Evolutionary conservation across 257 asterid species (phyloP), one percentile per base, ranked within the genome.

Genomic region (Solanum tarapatanum): DNA sequence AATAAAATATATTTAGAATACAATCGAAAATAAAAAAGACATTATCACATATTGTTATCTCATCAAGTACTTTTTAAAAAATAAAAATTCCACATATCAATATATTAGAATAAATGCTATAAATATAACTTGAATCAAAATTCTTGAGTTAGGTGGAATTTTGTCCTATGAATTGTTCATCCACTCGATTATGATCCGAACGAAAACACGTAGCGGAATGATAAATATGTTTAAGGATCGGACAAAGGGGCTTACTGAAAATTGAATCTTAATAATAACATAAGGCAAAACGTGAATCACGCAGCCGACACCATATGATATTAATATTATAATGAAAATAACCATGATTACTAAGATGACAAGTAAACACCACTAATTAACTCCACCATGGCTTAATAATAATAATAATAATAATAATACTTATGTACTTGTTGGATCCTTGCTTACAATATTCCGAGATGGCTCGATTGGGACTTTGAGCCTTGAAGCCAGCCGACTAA

Each of bases 261-360:
- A n/a, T 39, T 1, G 36, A 39, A 41, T 24, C 14, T 77, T 39
- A 21, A 41, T 77, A 41, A 41, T 26, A 26, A 43, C 36, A 14
- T 5, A 28, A n/a, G 13, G 85, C 39, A 39, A 21, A 87, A 74
- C 89, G 89, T 83, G 89, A 83, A 58, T 89, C 91, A 83, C 36
- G 88, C 48, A 87, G 84, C 86, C 86, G 89, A 80, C 69, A 28
- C 41, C 37, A 80, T 80, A 45, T 26, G 19, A 80, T 80, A 80
- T 43, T 8, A 26, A 37, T 37, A 37, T 39, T 39, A 39, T 80
- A 45, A 45, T 28, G 37, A 45, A 80, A n/a, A 48, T 10, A 45
- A 16, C 68, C 16, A 45, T 80, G 39, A 26, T 45, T 80, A 45
- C 64, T 4, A 26, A 79, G 66, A 80, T 45, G 39, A 26, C 41